Conservation (phyloP, 2,329 filamentous ascomycete species). For the Pleomassaria siparia region DNA sequence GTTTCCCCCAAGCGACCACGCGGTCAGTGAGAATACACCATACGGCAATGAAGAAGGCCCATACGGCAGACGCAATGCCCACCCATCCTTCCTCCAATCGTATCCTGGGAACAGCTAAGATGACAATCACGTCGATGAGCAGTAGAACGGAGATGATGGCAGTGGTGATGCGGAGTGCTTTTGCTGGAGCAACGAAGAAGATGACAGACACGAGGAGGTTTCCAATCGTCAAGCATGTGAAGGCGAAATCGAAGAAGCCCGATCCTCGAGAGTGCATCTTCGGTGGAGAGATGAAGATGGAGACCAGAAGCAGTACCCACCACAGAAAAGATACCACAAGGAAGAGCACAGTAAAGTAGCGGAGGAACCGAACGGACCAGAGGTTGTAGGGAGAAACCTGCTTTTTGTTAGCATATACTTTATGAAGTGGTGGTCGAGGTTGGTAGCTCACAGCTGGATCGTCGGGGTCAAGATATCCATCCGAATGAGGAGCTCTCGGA, state of each 20-base stretch:
- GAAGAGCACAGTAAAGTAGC: conserved; percentile 77
- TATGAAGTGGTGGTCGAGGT: background rate
- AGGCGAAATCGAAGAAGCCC: conserved; percentile 89
- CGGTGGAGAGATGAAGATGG: conserved; percentile 86
- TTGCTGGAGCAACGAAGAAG: conserved; percentile 86
- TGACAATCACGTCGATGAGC: conserved; percentile 74
- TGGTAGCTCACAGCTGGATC: conserved; percentile 70
- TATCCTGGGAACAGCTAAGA: conserved; percentile 72
- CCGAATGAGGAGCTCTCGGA: conserved; percentile 58
- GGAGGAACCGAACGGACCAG: conserved; percentile 80
- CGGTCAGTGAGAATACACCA: conserved; percentile 81
- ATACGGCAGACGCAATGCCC: conserved; percentile 81
- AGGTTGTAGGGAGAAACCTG: conserved; percentile 87
- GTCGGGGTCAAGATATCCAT: conserved; percentile 73
- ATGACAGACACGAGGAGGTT: conserved; percentile 76
- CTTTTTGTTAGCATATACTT: conserved; percentile 17
- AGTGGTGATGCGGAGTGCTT: conserved; percentile 73
- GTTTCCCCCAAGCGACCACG: conserved; percentile 87
- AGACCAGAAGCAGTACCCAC: conserved; percentile 89
- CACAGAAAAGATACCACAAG: conserved; percentile 77
- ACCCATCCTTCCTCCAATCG: conserved; percentile 87
- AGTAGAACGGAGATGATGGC: conserved; percentile 68
- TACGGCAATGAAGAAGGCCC: conserved; percentile 75
- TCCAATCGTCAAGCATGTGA: conserved; percentile 73
- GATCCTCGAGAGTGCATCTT: conserved; percentile 83